A percentile compares a stretch with the other conserved stretches of the same genome.
These are phyloP conservation scores for Xerocomus potaroensis DNA, from an alignment of 768 basidiomycete species.

Conservation along the genomic window DNA sequence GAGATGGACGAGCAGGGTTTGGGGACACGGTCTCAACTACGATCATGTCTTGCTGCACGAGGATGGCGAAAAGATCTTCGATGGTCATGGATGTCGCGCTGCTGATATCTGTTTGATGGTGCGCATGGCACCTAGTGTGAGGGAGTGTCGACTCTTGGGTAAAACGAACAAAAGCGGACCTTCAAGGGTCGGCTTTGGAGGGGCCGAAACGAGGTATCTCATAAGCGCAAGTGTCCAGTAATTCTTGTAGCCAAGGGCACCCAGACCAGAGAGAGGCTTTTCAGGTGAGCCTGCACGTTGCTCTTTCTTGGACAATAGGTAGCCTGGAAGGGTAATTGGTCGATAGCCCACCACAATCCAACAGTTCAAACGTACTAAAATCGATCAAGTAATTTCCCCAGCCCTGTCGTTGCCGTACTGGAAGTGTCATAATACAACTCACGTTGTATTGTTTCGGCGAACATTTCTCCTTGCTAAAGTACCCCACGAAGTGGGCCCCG, in stretches of 20 bases:
- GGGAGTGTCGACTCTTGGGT: slow-evolving; percentile 10
- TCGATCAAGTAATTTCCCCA: slow-evolving; percentile 98
- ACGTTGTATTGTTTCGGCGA: slow-evolving; percentile 96
- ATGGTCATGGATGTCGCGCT: slow-evolving; percentile 83
- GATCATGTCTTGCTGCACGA: slow-evolving; percentile 75
- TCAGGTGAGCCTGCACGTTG: slow-evolving; percentile 88
- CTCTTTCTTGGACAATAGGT: slow-evolving; percentile 94
- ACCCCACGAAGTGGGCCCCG: slow-evolving; percentile 94
- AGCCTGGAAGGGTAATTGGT: slow-evolving; percentile 53
- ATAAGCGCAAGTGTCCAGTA: slow-evolving; percentile 92
- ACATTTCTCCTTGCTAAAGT: slow-evolving; percentile 98
- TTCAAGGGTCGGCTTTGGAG: slow-evolving; percentile 65
- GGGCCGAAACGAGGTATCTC: slow-evolving; percentile 63
- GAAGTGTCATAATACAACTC: slow-evolving; percentile 99
- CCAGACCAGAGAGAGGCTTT: slow-evolving; percentile 90
- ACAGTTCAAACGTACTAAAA: slow-evolving; percentile 61
- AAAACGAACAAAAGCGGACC: slow-evolving; percentile 43
- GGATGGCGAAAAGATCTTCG: slow-evolving; percentile 78
- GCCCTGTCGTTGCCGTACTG: slow-evolving; percentile 88
- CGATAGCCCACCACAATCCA: slow-evolving; percentile 2
- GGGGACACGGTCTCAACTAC: slow-evolving; percentile 40
- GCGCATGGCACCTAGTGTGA: slow-evolving; percentile 18
- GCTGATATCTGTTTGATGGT: slow-evolving; percentile 63
- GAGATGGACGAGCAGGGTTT: slow-evolving; percentile 56
- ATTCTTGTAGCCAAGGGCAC: slow-evolving; percentile 89